phyloP scores from a whole-genome alignment of 2,329 filamentous ascomycete species.

The Pseudogymnoascus sp. region DNA sequence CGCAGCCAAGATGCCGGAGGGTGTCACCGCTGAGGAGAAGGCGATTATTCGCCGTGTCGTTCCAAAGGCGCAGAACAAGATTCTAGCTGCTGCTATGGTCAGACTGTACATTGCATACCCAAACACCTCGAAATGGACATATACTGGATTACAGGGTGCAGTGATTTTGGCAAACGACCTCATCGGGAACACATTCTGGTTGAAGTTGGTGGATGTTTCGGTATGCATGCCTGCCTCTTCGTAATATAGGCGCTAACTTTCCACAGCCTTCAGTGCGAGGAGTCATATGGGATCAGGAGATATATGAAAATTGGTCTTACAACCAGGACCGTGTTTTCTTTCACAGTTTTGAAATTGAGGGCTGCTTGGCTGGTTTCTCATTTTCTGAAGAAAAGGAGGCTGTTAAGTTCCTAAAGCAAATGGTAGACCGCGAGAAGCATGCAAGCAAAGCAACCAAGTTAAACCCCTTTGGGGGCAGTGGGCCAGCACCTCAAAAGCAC shows the following conservation, averaged over 20 bases:
- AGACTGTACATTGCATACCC: slow-evolving; percentile 91
- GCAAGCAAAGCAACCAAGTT: slow-evolving; percentile 78
- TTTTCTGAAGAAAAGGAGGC: slow-evolving; percentile 98
- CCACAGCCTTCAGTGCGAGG: slow-evolving; percentile 65
- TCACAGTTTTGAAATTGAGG: slow-evolving; percentile 91
- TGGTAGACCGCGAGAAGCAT: slow-evolving; percentile 92
- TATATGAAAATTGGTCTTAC: slow-evolving; percentile 90
- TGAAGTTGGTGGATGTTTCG: slow-evolving; percentile 95
- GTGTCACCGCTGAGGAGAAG: slow-evolving; percentile 89
- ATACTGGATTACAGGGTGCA: slow-evolving; percentile 87
- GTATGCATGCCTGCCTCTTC: slow-evolving; percentile 43
- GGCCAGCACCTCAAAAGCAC: slow-evolving; percentile 33
- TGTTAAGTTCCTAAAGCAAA: slow-evolving; percentile 93
- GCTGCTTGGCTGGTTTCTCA: slow-evolving; percentile 81
- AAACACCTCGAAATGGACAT: slow-evolving; percentile 78
- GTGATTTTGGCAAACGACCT: slow-evolving; percentile 86
- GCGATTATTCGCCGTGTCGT: slow-evolving; percentile 91
- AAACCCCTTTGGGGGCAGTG: slow-evolving; percentile 59
- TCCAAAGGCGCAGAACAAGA: slow-evolving; percentile 93
- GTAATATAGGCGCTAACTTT: slow-evolving; percentile 14
- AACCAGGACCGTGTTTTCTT: slow-evolving; percentile 98
- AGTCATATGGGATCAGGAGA: slow-evolving; percentile 95
- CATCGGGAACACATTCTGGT: slow-evolving; percentile 91
- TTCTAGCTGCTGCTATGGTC: slow-evolving; percentile 88
- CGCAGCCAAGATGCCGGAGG: slow-evolving; percentile 26